Conservation (phyloP, 805 yeast species). For the Saccharomycopsis sp. region DNA sequence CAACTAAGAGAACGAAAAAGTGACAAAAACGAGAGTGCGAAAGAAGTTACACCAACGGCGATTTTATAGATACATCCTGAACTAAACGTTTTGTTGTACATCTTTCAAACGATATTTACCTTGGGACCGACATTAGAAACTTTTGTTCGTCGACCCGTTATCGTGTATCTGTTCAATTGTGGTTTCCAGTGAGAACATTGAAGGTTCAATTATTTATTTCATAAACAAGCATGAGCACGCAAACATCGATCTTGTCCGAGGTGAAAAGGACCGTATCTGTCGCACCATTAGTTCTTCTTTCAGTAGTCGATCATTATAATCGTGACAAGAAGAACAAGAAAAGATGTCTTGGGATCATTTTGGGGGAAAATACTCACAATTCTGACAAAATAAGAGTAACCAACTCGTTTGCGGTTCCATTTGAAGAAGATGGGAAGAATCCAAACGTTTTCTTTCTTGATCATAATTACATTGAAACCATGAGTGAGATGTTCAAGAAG, state of each 20-base stretch:
- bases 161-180: too few species aligned
- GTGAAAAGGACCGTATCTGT: constrained; percentile 53
- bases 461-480: constrained; percentile 89
- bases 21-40: too few species aligned
- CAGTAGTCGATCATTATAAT: constrained; percentile 93
- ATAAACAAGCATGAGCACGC: too few species aligned
- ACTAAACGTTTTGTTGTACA: too few species aligned
- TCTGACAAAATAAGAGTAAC: constrained; percentile 56
- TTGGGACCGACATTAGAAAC: too few species aligned
- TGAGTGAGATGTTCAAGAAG: constrained; percentile 97
- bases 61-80: too few species aligned
- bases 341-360: constrained; percentile 87
- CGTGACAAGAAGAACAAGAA: constrained; percentile 72
- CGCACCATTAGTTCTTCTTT: constrained; percentile 88
- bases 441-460: constrained; percentile 94
- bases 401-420: constrained; percentile 94
- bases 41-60: too few species aligned
- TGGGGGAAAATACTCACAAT: constrained; percentile 64
- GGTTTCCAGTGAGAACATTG: too few species aligned
- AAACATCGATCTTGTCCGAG: constrained; percentile 24
- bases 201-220: too few species aligned
- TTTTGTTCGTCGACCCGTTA: too few species aligned
- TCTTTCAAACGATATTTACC: too few species aligned
- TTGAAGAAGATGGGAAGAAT: constrained; percentile 91
- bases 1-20: too few species aligned